A percentile compares a stretch with the other conserved stretches of the same genome.
These are phyloP conservation scores for Crucihimalaya himalaica DNA, from an alignment of 345 rosid species.

Conservation along the genomic window DNA sequence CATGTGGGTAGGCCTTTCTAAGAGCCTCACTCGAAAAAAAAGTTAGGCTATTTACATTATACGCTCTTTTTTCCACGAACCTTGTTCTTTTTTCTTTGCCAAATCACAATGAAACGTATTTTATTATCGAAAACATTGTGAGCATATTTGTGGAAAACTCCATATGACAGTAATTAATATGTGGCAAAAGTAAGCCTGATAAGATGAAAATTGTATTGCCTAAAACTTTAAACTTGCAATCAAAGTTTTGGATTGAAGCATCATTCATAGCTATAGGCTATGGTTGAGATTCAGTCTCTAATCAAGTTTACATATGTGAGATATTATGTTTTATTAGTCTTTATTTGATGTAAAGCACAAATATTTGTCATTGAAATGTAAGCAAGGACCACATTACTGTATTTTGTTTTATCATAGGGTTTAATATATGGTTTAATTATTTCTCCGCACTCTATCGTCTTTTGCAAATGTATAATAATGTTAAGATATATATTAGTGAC, in stretches of 20 bases:
- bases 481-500: constrained; percentile 11
- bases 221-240: constrained; percentile 23
- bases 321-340: neutral
- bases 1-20: constrained; percentile 40
- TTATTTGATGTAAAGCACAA: constrained; percentile 14
- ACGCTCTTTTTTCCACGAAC: constrained; percentile 8
- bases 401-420: neutral
- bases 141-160: neutral
- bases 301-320: constrained; percentile 6
- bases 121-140: neutral
- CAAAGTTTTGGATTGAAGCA: constrained; percentile 25
- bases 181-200: constrained; percentile 12
- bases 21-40: constrained; percentile 16
- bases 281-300: constrained; percentile 5
- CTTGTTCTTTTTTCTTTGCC: neutral
- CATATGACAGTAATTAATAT: neutral
- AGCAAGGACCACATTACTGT: constrained; percentile 7
- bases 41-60: constrained; percentile 26
- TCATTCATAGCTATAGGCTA: constrained; percentile 33
- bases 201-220: constrained; percentile 8
- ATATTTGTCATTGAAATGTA: constrained; percentile 6
- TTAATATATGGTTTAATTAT: neutral
- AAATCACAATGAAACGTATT: constrained; percentile 4
- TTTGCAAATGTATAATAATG: constrained; percentile 9
- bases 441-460: neutral